Base-by-base conservation (phyloP, 1,139 yeast genomes). In the Candida sojae region DNA sequence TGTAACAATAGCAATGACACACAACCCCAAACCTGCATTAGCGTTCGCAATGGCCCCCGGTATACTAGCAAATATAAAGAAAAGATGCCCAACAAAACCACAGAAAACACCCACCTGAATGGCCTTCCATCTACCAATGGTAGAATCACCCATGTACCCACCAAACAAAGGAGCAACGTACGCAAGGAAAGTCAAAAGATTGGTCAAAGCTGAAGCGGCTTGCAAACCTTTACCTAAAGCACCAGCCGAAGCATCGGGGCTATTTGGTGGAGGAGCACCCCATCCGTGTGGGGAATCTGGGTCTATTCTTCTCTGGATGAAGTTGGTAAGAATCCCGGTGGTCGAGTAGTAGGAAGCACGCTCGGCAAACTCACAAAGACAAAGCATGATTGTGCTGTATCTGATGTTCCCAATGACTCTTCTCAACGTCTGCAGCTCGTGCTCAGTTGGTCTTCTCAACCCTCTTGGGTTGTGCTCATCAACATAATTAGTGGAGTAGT, bases 271-370 rank as follows among this genome's bases (percentile, higher is more conserved):
- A 29, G 59, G 64, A n/a, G 53, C 55, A 36, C 53, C 56, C 56
- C 55, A 74, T 56, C 82, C 76, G 48, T 76, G 69, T 45, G 77
- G 78, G 28, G 82, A 78, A 43, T 80, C 79, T 26, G 57, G 61
- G 3, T 86, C 86, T 44, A 81, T 62, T n/a, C 77, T 76, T 54
- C 83, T 63, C 56, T 74, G 77, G 45, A 76, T 61, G 56, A 73
- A 75, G 53, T 76, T 76, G 39, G 75, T 63, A 42, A 76, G 63
- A 45, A 75, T 62, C 29, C 74, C 76, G 12, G 66, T 57, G 12
- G 72, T 66, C 9, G 79, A 73, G 52, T 71, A 76, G 51, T 74
- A 76, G 1, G 80, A 74, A 26, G 76, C 77, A 59, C 80, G 62
- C 60, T 76, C 80, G 30, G 78, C 74, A 46, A 76, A 66, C 53